Conservation (phyloP, 2,329 filamentous ascomycete species). For the Fusarium sp. region DNA sequence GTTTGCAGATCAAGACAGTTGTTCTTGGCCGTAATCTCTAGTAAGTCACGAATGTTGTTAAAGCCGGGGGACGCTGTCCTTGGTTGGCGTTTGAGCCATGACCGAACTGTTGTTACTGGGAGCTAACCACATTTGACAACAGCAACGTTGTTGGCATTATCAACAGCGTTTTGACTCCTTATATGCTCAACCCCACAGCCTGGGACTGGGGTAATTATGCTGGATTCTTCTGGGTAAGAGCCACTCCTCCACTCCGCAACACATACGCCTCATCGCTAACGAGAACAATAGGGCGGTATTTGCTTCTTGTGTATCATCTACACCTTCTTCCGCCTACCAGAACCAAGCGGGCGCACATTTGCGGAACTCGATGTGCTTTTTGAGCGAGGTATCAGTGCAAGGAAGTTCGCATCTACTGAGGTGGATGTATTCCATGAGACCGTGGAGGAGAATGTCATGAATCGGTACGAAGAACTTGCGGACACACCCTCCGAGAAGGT, state of each 20-base stretch:
- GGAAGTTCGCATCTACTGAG: slow-evolving; percentile 73
- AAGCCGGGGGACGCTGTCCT: neutral
- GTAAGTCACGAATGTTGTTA: slow-evolving; percentile 51
- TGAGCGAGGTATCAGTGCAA: slow-evolving; percentile 74
- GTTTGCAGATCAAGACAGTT: slow-evolving; percentile 90
- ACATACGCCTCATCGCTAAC: slow-evolving; percentile 5
- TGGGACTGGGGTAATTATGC: slow-evolving; percentile 92
- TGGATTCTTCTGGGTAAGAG: slow-evolving; percentile 82
- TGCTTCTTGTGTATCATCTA: slow-evolving; percentile 85
- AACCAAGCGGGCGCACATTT: slow-evolving; percentile 82
- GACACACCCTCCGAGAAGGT: slow-evolving; percentile 31
- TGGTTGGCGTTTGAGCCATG: neutral
- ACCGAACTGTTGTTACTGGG: neutral
- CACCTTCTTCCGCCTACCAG: slow-evolving; percentile 67
- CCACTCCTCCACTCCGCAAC: neutral
- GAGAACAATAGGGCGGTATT: slow-evolving; percentile 65
- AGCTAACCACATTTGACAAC: slow-evolving; percentile 28
- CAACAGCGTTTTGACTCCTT: slow-evolving; percentile 83
- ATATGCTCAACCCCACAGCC: slow-evolving; percentile 88
- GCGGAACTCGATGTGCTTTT: slow-evolving; percentile 89
- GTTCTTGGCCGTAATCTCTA: slow-evolving; percentile 84
- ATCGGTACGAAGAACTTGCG: slow-evolving; percentile 55
- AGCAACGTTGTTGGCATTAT: slow-evolving; percentile 85
- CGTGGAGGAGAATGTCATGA: slow-evolving; percentile 58
- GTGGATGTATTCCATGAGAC: slow-evolving; percentile 65